Percentiles rank a stretch among this genome's conserved stretches.
Evolutionary conservation across 225 moss, liverwort and hornwort species (phyloP).

Genomic region (Pseudoscleropodium purum): DNA sequence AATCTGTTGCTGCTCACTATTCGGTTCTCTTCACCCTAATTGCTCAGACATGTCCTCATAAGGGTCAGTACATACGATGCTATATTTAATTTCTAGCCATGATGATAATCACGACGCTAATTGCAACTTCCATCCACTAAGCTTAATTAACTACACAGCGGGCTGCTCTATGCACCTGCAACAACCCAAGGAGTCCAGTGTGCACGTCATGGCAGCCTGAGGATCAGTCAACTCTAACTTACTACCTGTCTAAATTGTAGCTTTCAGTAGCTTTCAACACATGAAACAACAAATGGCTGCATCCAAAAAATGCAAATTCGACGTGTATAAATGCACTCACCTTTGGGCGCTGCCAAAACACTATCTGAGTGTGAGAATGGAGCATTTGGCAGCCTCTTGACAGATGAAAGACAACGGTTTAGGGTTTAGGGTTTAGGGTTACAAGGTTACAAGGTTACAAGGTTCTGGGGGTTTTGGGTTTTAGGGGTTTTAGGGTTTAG

Average conservation of each 20-base stretch:
- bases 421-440: neutral
- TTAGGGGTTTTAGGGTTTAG: neutral
- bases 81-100: neutral
- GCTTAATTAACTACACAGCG: neutral
- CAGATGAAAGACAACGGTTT: neutral
- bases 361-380: neutral
- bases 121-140: neutral
- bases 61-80: neutral
- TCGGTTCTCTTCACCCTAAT: neutral
- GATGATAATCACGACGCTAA: neutral
- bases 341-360: neutral
- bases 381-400: neutral
- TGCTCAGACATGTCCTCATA: too few relatives aligned
- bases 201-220: conserved; percentile 11
- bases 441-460: too few relatives aligned
- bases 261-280: neutral
- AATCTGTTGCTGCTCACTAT: neutral
- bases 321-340: neutral
- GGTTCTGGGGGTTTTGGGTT: neutral
- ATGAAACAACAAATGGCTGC: neutral
- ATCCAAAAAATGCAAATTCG: neutral
- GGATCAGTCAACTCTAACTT: neutral
- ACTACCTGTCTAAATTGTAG: neutral
- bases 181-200: neutral
- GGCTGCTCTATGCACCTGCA: conserved; percentile 4